Base-by-base conservation (phyloP, 257 asterid species). In the Voacanga thouarsii region DNA sequence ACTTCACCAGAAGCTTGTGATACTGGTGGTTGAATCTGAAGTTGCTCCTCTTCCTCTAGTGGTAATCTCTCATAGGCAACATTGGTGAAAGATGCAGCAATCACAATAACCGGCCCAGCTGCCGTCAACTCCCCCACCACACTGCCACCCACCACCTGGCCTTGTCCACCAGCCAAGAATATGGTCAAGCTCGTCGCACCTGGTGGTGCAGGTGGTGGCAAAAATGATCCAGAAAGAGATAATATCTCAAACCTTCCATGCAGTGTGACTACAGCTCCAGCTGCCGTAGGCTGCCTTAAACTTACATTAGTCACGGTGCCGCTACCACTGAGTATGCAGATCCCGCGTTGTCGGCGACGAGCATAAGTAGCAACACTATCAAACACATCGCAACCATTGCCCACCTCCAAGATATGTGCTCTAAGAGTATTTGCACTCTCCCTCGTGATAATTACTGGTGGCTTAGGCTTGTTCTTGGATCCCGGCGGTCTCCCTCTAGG, bases 171-270 rank as follows among this genome's bases (percentile, higher is more conserved):
- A 26, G 88, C 88, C 16, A 89, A 77, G 51, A 80, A 87, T 28
- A 89, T 82, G 4, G 89, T 89, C 84, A 89, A 80, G 51, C 89
- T 89, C 0, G 92, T 89, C 1, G 92, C 92, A 0, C 91, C 92
- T 0, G 92, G 91, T 0, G 92, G 92, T 0, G 92, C 92, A 5
- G 92, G 92, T 8, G 92, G 91, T 0, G 92, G 92, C n/a, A 89
- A 77, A 43, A 89, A 87, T 0, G 92, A 89, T 0, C 92, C 92
- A 0, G 88, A 82, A 0, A 89, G 80, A 0, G 92, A 89, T 3
- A 89, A 30, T 26, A 89, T 85, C 86, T 89, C 92, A n/a, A 85
- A 89, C 11, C 89, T 64, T 0, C 92, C 92, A 41, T 84, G 87
- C 37, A 89, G 84, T 2, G 88, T 84, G 5, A 88, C 90, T 0